Conservation (phyloP, 106 monocot species). For the Dioscorea alata region DNA sequence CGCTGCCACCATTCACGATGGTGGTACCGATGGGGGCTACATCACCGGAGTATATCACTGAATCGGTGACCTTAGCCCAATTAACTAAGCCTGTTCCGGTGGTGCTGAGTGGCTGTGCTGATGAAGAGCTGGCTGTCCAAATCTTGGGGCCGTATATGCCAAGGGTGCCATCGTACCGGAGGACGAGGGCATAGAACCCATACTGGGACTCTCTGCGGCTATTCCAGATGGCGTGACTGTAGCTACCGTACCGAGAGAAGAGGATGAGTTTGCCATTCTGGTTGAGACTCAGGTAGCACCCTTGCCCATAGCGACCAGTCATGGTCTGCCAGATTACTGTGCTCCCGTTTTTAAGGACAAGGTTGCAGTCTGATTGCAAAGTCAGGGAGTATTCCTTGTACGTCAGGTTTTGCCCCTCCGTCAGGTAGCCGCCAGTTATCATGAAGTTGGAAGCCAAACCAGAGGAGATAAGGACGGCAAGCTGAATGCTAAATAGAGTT, state of each 20-base stretch:
- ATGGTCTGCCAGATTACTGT: neutral
- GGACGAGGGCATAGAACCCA: slow-evolving; percentile 7
- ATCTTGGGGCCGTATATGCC: neutral
- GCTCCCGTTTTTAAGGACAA: neutral
- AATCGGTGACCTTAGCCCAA: neutral
- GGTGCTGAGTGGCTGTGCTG: neutral
- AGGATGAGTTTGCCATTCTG: neutral
- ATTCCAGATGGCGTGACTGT: neutral
- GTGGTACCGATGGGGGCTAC: slow-evolving; percentile 4
- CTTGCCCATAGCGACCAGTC: neutral
- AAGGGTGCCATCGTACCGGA: slow-evolving; percentile 2
- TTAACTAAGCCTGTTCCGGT: neutral
- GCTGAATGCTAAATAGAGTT: neutral
- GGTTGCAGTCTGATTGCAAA: slow-evolving; percentile 14
- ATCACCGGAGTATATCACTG: neutral
- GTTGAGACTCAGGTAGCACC: neutral
- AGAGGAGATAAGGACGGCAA: neutral
- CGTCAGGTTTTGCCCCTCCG: neutral
- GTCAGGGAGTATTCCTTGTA: slow-evolving; percentile 1
- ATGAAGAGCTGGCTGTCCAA: neutral
- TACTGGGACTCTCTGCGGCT: neutral
- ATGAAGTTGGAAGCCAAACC: neutral
- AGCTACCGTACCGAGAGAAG: neutral
- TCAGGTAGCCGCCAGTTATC: neutral
- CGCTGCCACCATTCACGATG: neutral